A percentile compares a stretch with the other conserved stretches of the same genome.
Evolutionary conservation across 371 early-diverging fungal species (phyloP).

Genomic region (Actinomucor elegans): DNA sequence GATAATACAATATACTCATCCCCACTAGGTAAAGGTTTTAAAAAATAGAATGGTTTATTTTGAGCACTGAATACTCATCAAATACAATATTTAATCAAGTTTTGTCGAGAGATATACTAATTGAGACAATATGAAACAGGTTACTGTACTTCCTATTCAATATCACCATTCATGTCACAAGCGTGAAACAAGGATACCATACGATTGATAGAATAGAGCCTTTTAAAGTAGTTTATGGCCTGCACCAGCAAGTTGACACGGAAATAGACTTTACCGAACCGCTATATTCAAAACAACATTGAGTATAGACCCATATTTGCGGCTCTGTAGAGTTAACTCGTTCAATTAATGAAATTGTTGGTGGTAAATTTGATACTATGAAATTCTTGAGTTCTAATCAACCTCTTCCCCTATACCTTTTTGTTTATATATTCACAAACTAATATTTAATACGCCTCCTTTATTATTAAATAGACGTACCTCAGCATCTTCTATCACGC

Average conservation of each 20-base stretch:
- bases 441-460: too few relatives aligned
- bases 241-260: slow-evolving; percentile 20
- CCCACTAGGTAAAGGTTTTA: too few relatives aligned
- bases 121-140: slow-evolving; percentile 20
- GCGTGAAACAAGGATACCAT: slow-evolving; percentile 16
- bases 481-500: too few relatives aligned
- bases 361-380: slow-evolving; percentile 33
- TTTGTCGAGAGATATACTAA: slow-evolving; percentile 30
- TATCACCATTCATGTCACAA: slow-evolving; percentile 34
- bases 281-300: slow-evolving; percentile 1
- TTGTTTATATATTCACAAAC: too few relatives aligned
- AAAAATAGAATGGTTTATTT: too few relatives aligned
- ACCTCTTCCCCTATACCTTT: too few relatives aligned
- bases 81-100: too few relatives aligned
- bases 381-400: slow-evolving; percentile 46
- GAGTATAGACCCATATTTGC: slow-evolving; percentile 41
- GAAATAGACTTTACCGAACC: slow-evolving; percentile 26
- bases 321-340: slow-evolving; percentile 38
- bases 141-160: slow-evolving; percentile 20
- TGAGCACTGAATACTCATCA: too few relatives aligned
- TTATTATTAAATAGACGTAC: too few relatives aligned
- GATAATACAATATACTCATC: too few relatives aligned
- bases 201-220: slow-evolving; percentile 4
- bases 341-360: slow-evolving; percentile 28
- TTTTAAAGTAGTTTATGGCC: slow-evolving; percentile 19